Evolutionary conservation across 2,329 filamentous ascomycete species (phyloP).

Genomic region (Talaromyces sp.): DNA sequence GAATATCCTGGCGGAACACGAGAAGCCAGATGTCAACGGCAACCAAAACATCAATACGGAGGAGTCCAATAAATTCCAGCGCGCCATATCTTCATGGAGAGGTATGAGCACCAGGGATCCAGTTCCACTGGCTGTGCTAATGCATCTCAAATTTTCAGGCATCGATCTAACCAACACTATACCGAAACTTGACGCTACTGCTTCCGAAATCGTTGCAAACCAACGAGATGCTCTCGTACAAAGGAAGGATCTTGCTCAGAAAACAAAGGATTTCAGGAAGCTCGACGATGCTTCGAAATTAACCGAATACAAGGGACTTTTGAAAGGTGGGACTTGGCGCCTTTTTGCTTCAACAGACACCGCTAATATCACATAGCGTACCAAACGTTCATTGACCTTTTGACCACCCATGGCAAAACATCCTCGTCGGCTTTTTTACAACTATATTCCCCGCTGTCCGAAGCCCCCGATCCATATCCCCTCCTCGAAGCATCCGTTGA

Average conservation of each 20-base stretch:
- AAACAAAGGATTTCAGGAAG: slow-evolving; percentile 97
- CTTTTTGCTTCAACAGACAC: not conserved
- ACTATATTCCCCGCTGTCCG: slow-evolving; percentile 86
- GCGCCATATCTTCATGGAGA: slow-evolving; percentile 92
- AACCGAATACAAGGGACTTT: slow-evolving; percentile 77
- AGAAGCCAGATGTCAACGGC: slow-evolving; percentile 27
- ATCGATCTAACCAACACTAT: slow-evolving; percentile 83
- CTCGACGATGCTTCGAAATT: slow-evolving; percentile 85
- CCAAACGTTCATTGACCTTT: slow-evolving; percentile 92
- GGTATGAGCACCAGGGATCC: slow-evolving; percentile 54
- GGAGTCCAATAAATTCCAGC: slow-evolving; percentile 89
- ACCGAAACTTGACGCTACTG: slow-evolving; percentile 81
- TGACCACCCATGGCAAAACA: slow-evolving; percentile 93
- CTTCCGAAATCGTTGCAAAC: slow-evolving; percentile 90
- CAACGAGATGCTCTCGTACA: slow-evolving; percentile 95
- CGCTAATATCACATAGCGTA: slow-evolving; percentile 61
- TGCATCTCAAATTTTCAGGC: slow-evolving; percentile 48
- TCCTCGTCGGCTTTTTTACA: slow-evolving; percentile 91
- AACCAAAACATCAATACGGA: slow-evolving; percentile 42
- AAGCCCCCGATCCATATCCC: slow-evolving; percentile 94
- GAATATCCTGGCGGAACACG: slow-evolving; percentile 33
- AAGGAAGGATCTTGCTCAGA: slow-evolving; percentile 94
- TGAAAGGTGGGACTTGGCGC: slow-evolving; percentile 64
- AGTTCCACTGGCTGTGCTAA: not conserved
- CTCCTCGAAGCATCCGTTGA: slow-evolving; percentile 95